Evolutionary conservation across 2,329 filamentous ascomycete species (phyloP).

Genomic region (Colletotrichum destructivum): DNA sequence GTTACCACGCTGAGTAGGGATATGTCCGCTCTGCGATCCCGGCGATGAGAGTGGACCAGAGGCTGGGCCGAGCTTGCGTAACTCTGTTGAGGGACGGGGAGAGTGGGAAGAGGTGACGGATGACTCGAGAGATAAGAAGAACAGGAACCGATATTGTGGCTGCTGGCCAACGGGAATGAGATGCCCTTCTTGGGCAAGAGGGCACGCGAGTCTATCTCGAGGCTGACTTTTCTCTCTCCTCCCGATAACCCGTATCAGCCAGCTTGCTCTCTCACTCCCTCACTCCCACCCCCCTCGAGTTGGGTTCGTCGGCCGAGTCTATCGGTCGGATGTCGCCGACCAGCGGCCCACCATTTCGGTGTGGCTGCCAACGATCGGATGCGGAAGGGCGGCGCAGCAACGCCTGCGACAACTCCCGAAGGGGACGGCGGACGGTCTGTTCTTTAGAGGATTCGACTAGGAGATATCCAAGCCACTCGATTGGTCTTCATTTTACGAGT

Average conservation of each 20-base stretch:
- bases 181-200: slow-evolving; percentile 32
- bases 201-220: slow-evolving; percentile 26
- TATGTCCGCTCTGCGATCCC: slow-evolving; percentile 21
- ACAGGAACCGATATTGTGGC: neutral
- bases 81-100: neutral
- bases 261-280: neutral
- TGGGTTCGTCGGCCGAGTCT: no score
- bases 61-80: slow-evolving; percentile 2
- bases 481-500: neutral
- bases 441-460: no score
- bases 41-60: slow-evolving; percentile 5
- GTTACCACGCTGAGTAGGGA: neutral
- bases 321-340: slow-evolving; percentile 24
- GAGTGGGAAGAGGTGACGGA: neutral
- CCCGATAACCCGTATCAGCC: neutral
- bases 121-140: slow-evolving; percentile 9
- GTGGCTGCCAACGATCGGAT: neutral
- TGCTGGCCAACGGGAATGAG: slow-evolving; percentile 7
- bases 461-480: neutral
- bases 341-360: neutral
- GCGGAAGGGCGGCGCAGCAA: neutral
- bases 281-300: no score
- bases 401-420: neutral
- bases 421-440: neutral
- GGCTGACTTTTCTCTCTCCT: no score